phyloP scores from a whole-genome alignment of 2,329 filamentous ascomycete species.

The Coniosporium tulheliwenetii region DNA sequence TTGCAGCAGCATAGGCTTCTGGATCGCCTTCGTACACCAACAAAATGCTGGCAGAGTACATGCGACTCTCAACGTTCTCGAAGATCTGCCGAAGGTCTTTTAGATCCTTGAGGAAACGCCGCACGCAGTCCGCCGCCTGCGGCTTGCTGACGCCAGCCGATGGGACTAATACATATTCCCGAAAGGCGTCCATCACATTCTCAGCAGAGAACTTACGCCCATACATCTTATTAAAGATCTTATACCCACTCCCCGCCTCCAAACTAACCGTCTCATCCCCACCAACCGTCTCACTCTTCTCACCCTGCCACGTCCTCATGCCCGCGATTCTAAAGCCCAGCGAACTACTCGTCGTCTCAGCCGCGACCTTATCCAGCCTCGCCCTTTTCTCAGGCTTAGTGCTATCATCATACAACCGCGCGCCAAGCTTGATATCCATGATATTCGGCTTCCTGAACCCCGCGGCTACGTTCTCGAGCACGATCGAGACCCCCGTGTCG shows the following conservation, averaged over 20 bases:
- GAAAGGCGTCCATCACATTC: slow-evolving; percentile 42
- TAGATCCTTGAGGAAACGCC: slow-evolving; percentile 23
- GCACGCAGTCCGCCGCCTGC: slow-evolving; percentile 21
- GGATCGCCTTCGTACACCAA: slow-evolving; percentile 52
- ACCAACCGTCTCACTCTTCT: slow-evolving; percentile 2
- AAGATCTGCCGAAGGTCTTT: slow-evolving; percentile 27
- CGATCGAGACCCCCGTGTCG: slow-evolving; percentile 62
- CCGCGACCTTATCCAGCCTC: slow-evolving; percentile 42
- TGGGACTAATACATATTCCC: slow-evolving; percentile 36
- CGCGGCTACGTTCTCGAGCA: slow-evolving; percentile 68
- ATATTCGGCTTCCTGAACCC: slow-evolving; percentile 80
- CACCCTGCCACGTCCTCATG: slow-evolving; percentile 40
- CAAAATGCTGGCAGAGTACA: slow-evolving; percentile 51
- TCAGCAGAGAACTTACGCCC: slow-evolving; percentile 41
- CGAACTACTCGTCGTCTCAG: slow-evolving; percentile 41
- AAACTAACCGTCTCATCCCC: slow-evolving; percentile 5
- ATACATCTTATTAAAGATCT: slow-evolving; percentile 50
- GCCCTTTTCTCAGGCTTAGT: slow-evolving; percentile 41
- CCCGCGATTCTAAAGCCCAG: slow-evolving; percentile 50
- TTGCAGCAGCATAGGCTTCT: slow-evolving; percentile 26
- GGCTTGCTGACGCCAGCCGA: slow-evolving; percentile 21
- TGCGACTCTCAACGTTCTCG: slow-evolving; percentile 44
- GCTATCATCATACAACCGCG: slow-evolving; percentile 68
- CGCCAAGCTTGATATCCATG: slow-evolving; percentile 81
- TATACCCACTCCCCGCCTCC: slow-evolving; percentile 32